Base-by-base conservation (phyloP, 2,329 filamentous ascomycete genomes). In the Botrytis byssoidea region DNA sequence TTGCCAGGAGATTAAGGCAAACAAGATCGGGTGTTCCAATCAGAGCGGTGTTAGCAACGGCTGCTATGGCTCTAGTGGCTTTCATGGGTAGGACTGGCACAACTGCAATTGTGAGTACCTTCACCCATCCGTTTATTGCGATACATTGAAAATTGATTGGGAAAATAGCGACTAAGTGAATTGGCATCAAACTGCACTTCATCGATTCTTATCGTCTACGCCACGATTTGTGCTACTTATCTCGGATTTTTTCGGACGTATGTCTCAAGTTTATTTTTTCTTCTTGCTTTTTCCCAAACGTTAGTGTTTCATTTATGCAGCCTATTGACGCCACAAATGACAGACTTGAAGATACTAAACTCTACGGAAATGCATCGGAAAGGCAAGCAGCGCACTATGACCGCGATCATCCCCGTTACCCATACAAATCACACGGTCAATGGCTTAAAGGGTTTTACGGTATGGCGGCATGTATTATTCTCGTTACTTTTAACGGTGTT, bases 171-270 rank as follows among this genome's bases (percentile, higher is more conserved):
- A 48, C 75, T 84, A 42, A 78, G 79, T 29, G 83, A 84, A 73
- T 79, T 84, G 22, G 81, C 81, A 16, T 81, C 81, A 63, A 83
- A 83, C 65, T 82, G 80, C 71, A 82, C 82, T 1, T 81, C 83
- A 9, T 82, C 83, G 20, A 83, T 80, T 75, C 76, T 84, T n/a
- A 82, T 84, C 60, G 82, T 84, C 3, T 84, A 83, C 65, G 77
- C 79, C 32, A 80, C 81, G 22, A 83, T 84, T 25, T 84, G 83
- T 70, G 82, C 80, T 35, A 83, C 83, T 0, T 84, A 84, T 77
- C 78, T 84, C 55, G 80, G 74, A 42, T 83, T 83, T 75, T 83
- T 80, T 76, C 79, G 80, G 71, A 82, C 81, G 83, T 84, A 76
- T 64, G 77, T 71, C 25, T 57, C 32, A 25, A 16, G 5, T 57